These are phyloP conservation scores for Aspergillus chevalieri DNA, from an alignment of 2,329 filamentous ascomycete species.

Conservation along the genomic window DNA sequence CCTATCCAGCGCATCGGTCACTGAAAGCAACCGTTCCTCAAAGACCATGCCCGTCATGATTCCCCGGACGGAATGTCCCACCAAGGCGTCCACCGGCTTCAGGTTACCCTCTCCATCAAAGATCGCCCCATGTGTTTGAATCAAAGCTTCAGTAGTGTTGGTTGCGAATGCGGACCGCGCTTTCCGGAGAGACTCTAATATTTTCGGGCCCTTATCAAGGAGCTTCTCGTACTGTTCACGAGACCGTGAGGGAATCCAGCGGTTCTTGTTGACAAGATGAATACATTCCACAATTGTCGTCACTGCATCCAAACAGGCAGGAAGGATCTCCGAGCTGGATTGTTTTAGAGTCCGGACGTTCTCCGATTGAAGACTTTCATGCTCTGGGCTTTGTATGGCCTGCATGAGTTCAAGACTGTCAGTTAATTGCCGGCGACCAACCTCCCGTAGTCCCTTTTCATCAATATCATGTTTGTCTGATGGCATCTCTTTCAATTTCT, in stretches of 20 bases:
- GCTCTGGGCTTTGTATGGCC: constrained; percentile 35
- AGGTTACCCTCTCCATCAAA: constrained; percentile 40
- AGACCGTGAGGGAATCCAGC: constrained; percentile 22
- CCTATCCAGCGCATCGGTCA: constrained; percentile 24
- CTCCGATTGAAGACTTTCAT: constrained; percentile 24
- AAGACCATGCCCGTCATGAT: constrained; percentile 45
- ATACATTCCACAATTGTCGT: constrained; percentile 20
- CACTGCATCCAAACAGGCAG: constrained; percentile 21
- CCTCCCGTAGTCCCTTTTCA: constrained; percentile 15
- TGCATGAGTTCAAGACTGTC: constrained; percentile 31
- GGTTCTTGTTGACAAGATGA: constrained; percentile 22
- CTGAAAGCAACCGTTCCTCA: constrained; percentile 38
- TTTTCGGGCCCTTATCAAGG: constrained; percentile 12
- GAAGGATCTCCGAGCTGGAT: constrained; percentile 21
- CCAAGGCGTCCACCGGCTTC: constrained; percentile 8
- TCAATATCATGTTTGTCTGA: constrained; percentile 7
- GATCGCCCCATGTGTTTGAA: constrained; percentile 35
- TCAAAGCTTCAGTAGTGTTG: constrained; percentile 37
- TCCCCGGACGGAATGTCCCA: constrained; percentile 24
- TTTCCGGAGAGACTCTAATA: constrained; percentile 20
- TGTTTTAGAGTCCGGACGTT: constrained; percentile 28
- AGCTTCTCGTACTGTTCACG: constrained; percentile 16
- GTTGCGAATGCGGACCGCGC: constrained; percentile 19
- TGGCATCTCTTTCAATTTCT: constrained; percentile 5
- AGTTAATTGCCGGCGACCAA: constrained; percentile 26